phyloP scores from a whole-genome alignment of 805 yeast genomes.

The Vanderwaltozyma tropicalis region DNA sequence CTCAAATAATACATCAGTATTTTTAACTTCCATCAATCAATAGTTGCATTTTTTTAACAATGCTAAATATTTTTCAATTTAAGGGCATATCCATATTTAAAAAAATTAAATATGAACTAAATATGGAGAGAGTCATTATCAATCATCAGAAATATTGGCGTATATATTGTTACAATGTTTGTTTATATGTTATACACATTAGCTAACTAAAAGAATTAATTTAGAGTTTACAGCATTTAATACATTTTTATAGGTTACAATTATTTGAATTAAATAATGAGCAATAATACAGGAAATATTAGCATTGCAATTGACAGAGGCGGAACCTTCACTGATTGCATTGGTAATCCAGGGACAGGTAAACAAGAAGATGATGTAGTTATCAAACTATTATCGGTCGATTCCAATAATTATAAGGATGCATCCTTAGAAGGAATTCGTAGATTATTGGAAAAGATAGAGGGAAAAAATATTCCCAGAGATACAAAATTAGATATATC shows the following conservation, averaged over 20 bases:
- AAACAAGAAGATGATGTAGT: conserved; percentile 48
- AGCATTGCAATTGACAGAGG: conserved; percentile 53
- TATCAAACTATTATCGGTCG: conserved; percentile 76
- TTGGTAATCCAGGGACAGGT: conserved; percentile 39
- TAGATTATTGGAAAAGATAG: conserved; percentile 54
- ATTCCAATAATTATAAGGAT: conserved; percentile 77
- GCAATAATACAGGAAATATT: too few species aligned
- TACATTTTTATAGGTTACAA: not conserved
- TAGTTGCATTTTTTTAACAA: too few species aligned
- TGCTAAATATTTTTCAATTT: too few species aligned
- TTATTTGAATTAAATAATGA: not conserved
- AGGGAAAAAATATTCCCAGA: conserved; percentile 46
- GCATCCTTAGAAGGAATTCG: conserved; percentile 92
- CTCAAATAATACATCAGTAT: too few species aligned
- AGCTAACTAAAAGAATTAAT: conserved; percentile 7
- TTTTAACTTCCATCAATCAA: too few species aligned
- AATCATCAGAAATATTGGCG: too few species aligned
- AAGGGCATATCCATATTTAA: too few species aligned
- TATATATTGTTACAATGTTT: too few species aligned
- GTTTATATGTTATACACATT: too few species aligned
- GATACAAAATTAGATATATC: conserved; percentile 51
- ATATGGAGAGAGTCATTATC: too few species aligned
- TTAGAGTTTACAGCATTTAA: too few species aligned
- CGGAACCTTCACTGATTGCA: conserved; percentile 84
- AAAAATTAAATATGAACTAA: too few species aligned